phyloP scores from a whole-genome alignment of 805 yeast species.

The Metschnikowia dekortorum region DNA sequence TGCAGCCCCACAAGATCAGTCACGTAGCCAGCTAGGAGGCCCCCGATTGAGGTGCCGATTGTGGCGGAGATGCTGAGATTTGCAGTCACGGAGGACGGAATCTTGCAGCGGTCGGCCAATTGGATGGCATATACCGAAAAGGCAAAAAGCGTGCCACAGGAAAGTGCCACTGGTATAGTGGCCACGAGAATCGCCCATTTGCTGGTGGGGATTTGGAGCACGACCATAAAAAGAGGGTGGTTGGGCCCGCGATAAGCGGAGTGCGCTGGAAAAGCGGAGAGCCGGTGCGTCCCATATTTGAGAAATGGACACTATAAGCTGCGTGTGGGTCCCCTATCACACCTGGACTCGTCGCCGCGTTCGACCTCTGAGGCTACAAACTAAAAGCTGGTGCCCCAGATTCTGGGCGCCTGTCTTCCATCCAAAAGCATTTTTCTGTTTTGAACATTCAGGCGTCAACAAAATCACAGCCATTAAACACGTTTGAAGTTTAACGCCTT shows the following conservation, averaged over 20 bases:
- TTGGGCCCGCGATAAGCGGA: constrained; percentile 2
- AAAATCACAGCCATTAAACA: too few relatives aligned
- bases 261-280: neutral
- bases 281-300: neutral
- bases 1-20: constrained; percentile 34
- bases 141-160: constrained; percentile 32
- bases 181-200: constrained; percentile 16
- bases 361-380: too few relatives aligned
- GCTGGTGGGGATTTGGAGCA: constrained; percentile 1
- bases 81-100: constrained; percentile 26
- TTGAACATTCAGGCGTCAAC: too few relatives aligned
- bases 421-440: too few relatives aligned
- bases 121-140: constrained; percentile 32
- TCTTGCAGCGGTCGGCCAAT: constrained; percentile 26
- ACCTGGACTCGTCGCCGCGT: too few relatives aligned
- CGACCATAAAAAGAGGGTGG: constrained; percentile 3
- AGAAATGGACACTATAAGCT: neutral
- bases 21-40: constrained; percentile 27
- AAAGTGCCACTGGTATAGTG: constrained; percentile 30
- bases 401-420: too few relatives aligned
- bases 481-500: too few relatives aligned
- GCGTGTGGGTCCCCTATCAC: too few relatives aligned
- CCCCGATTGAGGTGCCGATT: constrained; percentile 31
- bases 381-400: too few relatives aligned
- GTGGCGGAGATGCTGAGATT: constrained; percentile 30